A percentile compares a stretch with the other conserved stretches of the same genome.
These are phyloP conservation scores for Neurospora africana DNA, from an alignment of 495 filamentous ascomycete species.

Conservation along the genomic window DNA sequence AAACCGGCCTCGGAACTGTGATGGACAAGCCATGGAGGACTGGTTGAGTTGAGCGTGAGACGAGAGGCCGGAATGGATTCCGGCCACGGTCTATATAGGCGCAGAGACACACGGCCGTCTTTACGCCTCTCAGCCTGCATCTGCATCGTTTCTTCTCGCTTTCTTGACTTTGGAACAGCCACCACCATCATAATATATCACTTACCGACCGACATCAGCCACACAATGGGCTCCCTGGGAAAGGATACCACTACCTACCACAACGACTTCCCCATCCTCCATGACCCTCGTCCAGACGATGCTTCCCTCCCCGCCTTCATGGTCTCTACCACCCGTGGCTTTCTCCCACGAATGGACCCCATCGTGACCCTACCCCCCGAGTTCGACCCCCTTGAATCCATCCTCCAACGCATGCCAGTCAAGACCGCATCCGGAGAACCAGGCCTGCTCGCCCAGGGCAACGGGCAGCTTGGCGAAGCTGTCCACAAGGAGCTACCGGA, in stretches of 20 bases:
- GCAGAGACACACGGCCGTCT: slow-evolving; percentile 22
- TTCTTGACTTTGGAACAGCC: not conserved
- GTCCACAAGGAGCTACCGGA: slow-evolving; percentile 60
- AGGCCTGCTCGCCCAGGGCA: slow-evolving; percentile 62
- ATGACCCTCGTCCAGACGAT: slow-evolving; percentile 31
- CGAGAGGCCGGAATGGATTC: slow-evolving; percentile 51
- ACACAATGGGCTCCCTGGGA: slow-evolving; percentile 27
- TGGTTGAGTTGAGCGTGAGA: not conserved
- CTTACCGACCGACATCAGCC: slow-evolving; percentile 12
- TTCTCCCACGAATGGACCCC: slow-evolving; percentile 58
- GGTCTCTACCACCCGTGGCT: slow-evolving; percentile 74
- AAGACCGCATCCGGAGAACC: slow-evolving; percentile 55
- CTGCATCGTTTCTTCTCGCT: slow-evolving; percentile 4
- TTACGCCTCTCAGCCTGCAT: slow-evolving; percentile 10
- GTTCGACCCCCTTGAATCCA: slow-evolving; percentile 56
- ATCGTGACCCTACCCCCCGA: slow-evolving; percentile 50
- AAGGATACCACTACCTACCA: slow-evolving; percentile 13
- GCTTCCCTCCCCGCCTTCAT: slow-evolving; percentile 66
- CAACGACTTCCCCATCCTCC: slow-evolving; percentile 23
- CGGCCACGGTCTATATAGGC: slow-evolving; percentile 50
- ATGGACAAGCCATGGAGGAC: not conserved
- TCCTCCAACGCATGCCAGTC: slow-evolving; percentile 68
- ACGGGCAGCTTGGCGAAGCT: slow-evolving; percentile 50
- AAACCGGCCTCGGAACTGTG: slow-evolving; percentile 3
- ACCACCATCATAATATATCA: slow-evolving; percentile 5